Evolutionary conservation across 2,329 filamentous ascomycete genomes (phyloP), one percentile per base, ranked within the genome.

Genomic region (Monosporascus ibericus): DNA sequence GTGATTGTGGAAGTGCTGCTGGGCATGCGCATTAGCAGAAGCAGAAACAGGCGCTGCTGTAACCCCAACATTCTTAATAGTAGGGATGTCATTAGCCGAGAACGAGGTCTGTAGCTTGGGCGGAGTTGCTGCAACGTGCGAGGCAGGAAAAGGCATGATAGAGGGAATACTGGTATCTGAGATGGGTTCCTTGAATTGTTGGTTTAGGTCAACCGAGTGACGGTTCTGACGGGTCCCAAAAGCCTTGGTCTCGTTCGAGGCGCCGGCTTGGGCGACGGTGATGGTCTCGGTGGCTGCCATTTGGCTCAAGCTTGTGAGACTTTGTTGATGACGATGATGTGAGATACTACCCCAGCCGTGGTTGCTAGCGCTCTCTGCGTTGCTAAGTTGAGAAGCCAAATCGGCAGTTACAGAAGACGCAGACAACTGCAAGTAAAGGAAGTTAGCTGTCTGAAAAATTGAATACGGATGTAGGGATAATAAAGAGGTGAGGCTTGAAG

Each of bases 61-160:
- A 47, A 73, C 77, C 51, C 80, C 79, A 50, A 80, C 76, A 59
- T 78, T 86, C 79, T 94, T 95, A 64, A 91, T 76, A 7, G 91
- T 95, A 5, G 91, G 88, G 20, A 96, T 79, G 64, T 97, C 92
- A 69, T 88, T 94, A 50, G 90, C 85, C 9, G 94, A 96, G 73
- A 89, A 96, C 0, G 92, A 96, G 44, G 88, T 86, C 70, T 92
- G 88, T 53, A 96, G 71, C 74, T 89, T 90, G 30, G 86, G 84
- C 37, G 87, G 82, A 50, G 82, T 81, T 25, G 81, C 77, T 68
- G 87, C 79, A 54, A 70, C 70, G 54, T 79, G 75, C 52, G 67
- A 80, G 25, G 72, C 68, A 17, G 79, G 70, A 3, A 81, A 72
- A 27, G 77, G 70, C 56, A 77, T 72, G 48, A 72, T 65, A 39